Conservation (phyloP, 371 early-diverging fungal genomes). For the Mucor velutinosus region DNA sequence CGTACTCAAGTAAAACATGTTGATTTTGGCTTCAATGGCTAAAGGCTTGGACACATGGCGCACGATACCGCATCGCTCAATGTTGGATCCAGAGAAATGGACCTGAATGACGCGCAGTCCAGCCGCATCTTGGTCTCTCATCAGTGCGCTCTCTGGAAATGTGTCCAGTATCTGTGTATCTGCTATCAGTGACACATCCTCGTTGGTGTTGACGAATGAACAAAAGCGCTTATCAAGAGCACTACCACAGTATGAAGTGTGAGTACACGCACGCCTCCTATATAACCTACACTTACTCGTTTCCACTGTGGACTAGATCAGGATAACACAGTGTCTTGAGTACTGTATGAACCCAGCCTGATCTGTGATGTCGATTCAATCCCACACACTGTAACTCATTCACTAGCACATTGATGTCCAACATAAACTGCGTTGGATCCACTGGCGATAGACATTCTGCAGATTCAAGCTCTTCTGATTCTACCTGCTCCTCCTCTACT, state of each 20-base stretch:
- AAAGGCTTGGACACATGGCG: constrained; percentile 61
- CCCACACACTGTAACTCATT: constrained; percentile 56
- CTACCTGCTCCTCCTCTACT: background rate
- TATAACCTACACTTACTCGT: constrained; percentile 13
- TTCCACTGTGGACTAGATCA: constrained; percentile 27
- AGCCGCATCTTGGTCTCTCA: constrained; percentile 44
- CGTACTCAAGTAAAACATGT: constrained; percentile 62
- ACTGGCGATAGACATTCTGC: background rate
- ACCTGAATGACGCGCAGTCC: constrained; percentile 60
- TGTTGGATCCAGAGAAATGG: constrained; percentile 50
- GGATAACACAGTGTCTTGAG: constrained; percentile 58
- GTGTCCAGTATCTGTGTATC: constrained; percentile 51
- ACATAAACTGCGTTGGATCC: constrained; percentile 16
- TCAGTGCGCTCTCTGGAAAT: constrained; percentile 55
- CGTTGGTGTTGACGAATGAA: constrained; percentile 61
- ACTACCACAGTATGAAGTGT: background rate
- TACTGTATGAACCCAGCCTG: constrained; percentile 49
- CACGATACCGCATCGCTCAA: constrained; percentile 64
- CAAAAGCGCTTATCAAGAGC: constrained; percentile 44
- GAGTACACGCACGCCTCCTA: background rate
- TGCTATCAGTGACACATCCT: constrained; percentile 63
- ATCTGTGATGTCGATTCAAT: constrained; percentile 37
- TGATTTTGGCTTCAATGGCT: constrained; percentile 46
- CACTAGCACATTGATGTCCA: constrained; percentile 35
- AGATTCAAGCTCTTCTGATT: background rate